Conservation (phyloP, 495 filamentous ascomycete species). For the Cudoniella acicularis region DNA sequence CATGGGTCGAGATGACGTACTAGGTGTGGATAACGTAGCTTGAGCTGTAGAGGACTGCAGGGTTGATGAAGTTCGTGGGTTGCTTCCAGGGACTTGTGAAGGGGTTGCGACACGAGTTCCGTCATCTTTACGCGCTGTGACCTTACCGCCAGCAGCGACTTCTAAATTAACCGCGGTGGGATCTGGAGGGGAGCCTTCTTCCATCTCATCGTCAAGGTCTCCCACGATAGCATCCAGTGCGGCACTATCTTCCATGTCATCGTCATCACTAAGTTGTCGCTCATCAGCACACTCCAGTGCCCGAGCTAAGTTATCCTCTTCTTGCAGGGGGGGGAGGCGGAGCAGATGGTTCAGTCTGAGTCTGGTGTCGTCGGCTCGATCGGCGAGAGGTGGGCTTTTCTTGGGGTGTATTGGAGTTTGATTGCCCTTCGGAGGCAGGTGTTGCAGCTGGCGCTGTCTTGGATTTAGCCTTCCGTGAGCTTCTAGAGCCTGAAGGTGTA, state of each 20-base stretch:
- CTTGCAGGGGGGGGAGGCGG: slow-evolving; percentile 48
- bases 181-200: slow-evolving; percentile 67
- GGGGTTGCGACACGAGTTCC: slow-evolving; percentile 88
- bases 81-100: slow-evolving; percentile 53
- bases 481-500: slow-evolving; percentile 27
- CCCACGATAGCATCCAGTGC: slow-evolving; percentile 84
- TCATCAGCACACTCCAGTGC: slow-evolving; percentile 94
- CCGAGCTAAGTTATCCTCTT: slow-evolving; percentile 54
- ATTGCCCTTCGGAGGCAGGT: slow-evolving; percentile 13
- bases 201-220: slow-evolving; percentile 85
- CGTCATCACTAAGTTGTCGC: slow-evolving; percentile 73
- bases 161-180: slow-evolving; percentile 91
- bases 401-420: slow-evolving; percentile 27
- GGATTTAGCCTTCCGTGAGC: slow-evolving; percentile 42
- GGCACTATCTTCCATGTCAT: slow-evolving; percentile 63
- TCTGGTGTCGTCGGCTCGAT: slow-evolving; percentile 51
- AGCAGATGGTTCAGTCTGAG: slow-evolving; percentile 40
- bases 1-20: slow-evolving; percentile 46
- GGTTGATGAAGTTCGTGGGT: slow-evolving; percentile 30
- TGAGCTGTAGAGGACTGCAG: slow-evolving; percentile 31
- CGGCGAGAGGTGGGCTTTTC: slow-evolving; percentile 50
- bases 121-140: slow-evolving; percentile 95
- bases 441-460: slow-evolving; percentile 37
- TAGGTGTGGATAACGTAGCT: slow-evolving; percentile 45
- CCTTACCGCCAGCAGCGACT: slow-evolving; percentile 82